Percentiles rank a stretch among this genome's conserved stretches.
These are phyloP conservation scores for Ceratobasidium papillatum DNA, from an alignment of 1,284 basidiomycete genomes.

Conservation along the genomic window DNA sequence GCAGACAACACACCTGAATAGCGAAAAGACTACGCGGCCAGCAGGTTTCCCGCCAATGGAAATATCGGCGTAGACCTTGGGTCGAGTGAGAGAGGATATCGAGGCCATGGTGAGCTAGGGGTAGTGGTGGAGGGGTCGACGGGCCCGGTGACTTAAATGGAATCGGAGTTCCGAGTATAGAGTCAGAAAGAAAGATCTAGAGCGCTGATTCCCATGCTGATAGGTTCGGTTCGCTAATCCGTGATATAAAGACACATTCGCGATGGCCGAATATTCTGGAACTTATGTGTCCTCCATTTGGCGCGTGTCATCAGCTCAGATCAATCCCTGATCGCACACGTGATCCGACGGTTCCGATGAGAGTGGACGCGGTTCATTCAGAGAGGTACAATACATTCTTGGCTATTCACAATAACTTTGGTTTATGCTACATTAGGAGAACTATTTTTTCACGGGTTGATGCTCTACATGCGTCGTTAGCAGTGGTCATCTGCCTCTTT, in stretches of 20 bases:
- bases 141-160: background rate
- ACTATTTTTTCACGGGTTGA: background rate
- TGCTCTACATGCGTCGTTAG: background rate
- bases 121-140: background rate
- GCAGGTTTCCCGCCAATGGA: slow-evolving; percentile 55
- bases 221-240: background rate
- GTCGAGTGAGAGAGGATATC: slow-evolving; percentile 38
- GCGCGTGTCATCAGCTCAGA: background rate
- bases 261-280: slow-evolving; percentile 38
- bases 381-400: slow-evolving; percentile 22
- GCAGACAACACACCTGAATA: slow-evolving; percentile 49
- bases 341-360: background rate
- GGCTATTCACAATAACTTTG: slow-evolving; percentile 18
- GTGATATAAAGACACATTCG: background rate
- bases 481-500: background rate
- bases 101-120: slow-evolving; percentile 27
- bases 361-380: background rate
- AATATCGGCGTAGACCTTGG: slow-evolving; percentile 56
- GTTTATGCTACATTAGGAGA: background rate
- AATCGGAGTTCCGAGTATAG: background rate
- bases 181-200: background rate
- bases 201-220: slow-evolving; percentile 26
- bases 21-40: slow-evolving; percentile 54
- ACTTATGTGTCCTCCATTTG: slow-evolving; percentile 3
- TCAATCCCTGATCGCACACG: slow-evolving; percentile 13